phyloP scores from a whole-genome alignment of 345 rosid genomes.

The Eucalyptus erythrocorys region DNA sequence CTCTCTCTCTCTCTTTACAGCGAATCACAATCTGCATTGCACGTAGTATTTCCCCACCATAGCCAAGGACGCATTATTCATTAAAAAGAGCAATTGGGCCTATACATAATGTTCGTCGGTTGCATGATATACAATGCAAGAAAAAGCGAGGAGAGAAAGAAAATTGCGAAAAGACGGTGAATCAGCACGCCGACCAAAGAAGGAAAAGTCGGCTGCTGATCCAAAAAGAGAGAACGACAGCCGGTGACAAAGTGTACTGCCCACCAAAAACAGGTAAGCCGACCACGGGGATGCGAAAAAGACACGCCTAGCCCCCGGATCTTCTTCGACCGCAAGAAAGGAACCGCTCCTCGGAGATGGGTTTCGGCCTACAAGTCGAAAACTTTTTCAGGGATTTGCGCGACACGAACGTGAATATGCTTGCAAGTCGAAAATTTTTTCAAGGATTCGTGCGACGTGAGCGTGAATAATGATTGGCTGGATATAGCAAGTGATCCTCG shows the following conservation, averaged over 20 bases:
- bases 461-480: not conserved
- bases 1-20: not conserved
- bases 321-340: not conserved
- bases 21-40: slow-evolving; percentile 9
- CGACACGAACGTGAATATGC: not conserved
- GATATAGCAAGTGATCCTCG: not conserved
- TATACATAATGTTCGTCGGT: not conserved
- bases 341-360: not conserved
- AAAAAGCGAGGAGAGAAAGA: not conserved
- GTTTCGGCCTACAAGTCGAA: not conserved
- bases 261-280: not conserved
- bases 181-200: slow-evolving; percentile 19
- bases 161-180: not conserved
- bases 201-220: slow-evolving; percentile 33
- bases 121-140: not conserved
- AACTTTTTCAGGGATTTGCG: not conserved
- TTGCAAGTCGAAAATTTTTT: not conserved
- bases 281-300: not conserved
- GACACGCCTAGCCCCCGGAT: not conserved
- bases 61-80: not conserved
- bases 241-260: not conserved
- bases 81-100: not conserved
- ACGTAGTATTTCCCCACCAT: slow-evolving; percentile 20
- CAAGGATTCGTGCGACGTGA: not conserved
- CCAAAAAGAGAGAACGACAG: slow-evolving; percentile 7